phyloP scores from a whole-genome alignment of 2,329 filamentous ascomycete species.

The Apiospora sp. region DNA sequence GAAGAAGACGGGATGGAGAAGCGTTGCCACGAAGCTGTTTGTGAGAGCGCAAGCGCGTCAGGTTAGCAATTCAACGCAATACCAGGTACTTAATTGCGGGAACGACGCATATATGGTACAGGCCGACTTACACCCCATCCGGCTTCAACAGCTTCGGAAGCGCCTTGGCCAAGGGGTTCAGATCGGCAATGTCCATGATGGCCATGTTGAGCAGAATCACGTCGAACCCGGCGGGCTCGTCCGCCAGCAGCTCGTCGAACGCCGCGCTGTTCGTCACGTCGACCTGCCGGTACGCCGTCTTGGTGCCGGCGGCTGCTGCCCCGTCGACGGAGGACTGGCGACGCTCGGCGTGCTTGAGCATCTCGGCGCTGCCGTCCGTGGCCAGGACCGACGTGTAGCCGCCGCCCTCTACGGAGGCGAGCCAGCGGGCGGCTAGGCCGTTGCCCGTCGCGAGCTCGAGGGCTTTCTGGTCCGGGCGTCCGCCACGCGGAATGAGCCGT shows the following conservation, averaged over 20 bases:
- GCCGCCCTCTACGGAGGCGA: conserved; percentile 38
- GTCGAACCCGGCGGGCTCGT: conserved; percentile 47
- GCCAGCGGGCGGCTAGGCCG: conserved; percentile 55
- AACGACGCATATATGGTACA: too few species aligned
- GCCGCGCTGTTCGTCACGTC: conserved; percentile 48
- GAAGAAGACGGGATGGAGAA: conserved; percentile 59
- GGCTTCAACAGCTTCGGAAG: conserved; percentile 50
- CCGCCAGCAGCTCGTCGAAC: conserved; percentile 38
- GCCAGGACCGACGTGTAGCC: conserved; percentile 49
- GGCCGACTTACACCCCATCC: conserved; percentile 48
- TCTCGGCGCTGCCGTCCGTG: conserved; percentile 52
- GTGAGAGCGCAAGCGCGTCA: not conserved
- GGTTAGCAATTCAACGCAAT: not conserved
- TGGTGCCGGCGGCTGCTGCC: conserved; percentile 27
- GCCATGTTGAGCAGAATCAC: conserved; percentile 58
- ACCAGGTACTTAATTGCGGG: too few species aligned
- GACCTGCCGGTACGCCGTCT: conserved; percentile 44
- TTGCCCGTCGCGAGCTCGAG: conserved; percentile 60
- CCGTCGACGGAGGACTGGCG: conserved; percentile 26
- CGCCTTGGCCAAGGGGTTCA: conserved; percentile 51
- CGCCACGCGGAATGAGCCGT: conserved; percentile 42
- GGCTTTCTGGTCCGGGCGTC: conserved; percentile 39
- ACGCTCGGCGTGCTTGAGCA: conserved; percentile 48
- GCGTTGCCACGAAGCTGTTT: conserved; percentile 53
- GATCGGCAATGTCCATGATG: conserved; percentile 54